Conservation (phyloP, 1,284 basidiomycete species). For the Pholiota adiposa region DNA sequence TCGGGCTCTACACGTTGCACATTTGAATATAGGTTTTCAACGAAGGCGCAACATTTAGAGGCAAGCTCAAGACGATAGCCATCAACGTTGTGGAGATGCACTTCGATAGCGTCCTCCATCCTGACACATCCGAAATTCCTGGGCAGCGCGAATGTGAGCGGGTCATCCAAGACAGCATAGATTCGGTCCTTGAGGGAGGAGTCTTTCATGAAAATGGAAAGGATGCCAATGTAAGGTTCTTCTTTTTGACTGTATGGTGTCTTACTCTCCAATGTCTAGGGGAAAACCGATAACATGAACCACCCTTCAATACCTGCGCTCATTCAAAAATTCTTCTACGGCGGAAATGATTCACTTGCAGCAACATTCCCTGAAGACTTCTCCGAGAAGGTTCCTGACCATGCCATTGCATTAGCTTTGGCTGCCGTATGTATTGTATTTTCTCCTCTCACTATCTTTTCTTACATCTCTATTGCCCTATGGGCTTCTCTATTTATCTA, state of each 20-base stretch:
- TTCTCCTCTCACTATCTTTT: background rate
- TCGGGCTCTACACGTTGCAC: too few relatives aligned
- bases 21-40: background rate
- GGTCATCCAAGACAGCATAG: background rate
- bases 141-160: background rate
- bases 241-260: background rate
- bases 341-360: background rate
- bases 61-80: background rate
- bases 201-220: background rate
- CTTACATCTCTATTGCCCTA: background rate
- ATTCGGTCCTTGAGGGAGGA: background rate
- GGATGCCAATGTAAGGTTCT: background rate
- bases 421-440: background rate
- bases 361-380: background rate
- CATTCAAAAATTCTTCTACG: background rate
- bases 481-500: background rate
- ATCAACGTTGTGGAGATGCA: background rate
- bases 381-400: background rate
- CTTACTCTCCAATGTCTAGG: background rate
- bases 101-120: background rate
- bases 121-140: background rate
- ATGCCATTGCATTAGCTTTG: background rate
- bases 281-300: background rate
- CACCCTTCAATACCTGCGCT: background rate
- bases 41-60: background rate